Evolutionary conservation across 805 yeast genomes (phyloP).

Genomic region (Clavispora vitiphila): DNA sequence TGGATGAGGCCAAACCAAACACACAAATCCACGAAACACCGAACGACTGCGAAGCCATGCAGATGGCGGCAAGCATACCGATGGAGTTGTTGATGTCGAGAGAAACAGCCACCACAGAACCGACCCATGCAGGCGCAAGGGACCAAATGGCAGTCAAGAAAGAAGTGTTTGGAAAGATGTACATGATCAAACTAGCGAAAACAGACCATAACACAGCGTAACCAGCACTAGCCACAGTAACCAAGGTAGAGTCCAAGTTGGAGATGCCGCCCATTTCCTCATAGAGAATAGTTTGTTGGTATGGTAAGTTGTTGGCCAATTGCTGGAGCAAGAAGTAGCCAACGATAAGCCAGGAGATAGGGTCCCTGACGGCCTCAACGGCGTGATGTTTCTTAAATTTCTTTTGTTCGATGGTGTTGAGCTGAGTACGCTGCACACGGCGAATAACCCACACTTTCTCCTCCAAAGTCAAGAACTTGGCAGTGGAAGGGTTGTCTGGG

Average conservation of each 20-base stretch:
- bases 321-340: conserved; percentile 39
- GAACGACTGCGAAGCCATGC: conserved; percentile 42
- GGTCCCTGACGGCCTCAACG: conserved; percentile 47
- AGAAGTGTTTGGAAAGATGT: conserved; percentile 29
- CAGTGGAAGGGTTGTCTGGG: conserved; percentile 55
- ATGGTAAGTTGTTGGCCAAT: conserved; percentile 49
- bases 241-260: conserved; percentile 45
- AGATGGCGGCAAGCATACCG: conserved; percentile 39
- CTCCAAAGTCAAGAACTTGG: conserved; percentile 40
- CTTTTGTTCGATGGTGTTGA: conserved; percentile 35
- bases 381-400: conserved; percentile 43
- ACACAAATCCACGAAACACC: conserved; percentile 36
- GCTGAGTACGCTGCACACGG: conserved; percentile 31
- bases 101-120: conserved; percentile 41
- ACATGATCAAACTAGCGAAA: conserved; percentile 30
- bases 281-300: conserved; percentile 48
- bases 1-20: conserved; percentile 25
- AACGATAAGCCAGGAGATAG: conserved; percentile 18
- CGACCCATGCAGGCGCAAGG: conserved; percentile 41
- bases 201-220: conserved; percentile 39
- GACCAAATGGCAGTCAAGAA: conserved; percentile 32
- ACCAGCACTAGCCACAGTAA: conserved; percentile 51
- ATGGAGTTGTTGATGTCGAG: conserved; percentile 41
- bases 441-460: conserved; percentile 49
- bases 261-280: conserved; percentile 38